phyloP scores from a whole-genome alignment of 2,329 filamentous ascomycete genomes.

The Huntiella bhutanensis region DNA sequence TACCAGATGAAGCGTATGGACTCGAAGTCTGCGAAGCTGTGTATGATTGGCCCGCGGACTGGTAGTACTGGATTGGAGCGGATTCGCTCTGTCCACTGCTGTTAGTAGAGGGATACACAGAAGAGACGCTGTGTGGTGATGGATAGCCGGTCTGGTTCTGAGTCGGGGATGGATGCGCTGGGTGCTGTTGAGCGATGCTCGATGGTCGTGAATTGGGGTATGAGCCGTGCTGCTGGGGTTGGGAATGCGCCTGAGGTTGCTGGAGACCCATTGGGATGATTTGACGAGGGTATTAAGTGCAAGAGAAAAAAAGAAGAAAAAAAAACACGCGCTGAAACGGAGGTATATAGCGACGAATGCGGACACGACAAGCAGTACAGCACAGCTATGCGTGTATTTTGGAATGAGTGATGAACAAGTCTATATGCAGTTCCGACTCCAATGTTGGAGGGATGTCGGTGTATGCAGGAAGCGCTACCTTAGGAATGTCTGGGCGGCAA shows the following conservation, averaged over 20 bases:
- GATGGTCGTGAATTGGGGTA: slow-evolving; percentile 47
- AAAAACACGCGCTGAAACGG: background rate
- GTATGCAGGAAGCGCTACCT: background rate
- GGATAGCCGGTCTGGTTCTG: slow-evolving; percentile 50
- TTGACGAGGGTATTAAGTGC: background rate
- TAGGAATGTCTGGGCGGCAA: too few species aligned
- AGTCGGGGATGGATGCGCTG: slow-evolving; percentile 31
- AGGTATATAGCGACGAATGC: background rate
- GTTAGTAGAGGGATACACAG: slow-evolving; percentile 36
- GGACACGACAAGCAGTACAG: background rate
- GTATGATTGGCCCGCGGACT: slow-evolving; percentile 58
- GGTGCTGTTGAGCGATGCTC: slow-evolving; percentile 56
- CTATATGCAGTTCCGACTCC: too few species aligned
- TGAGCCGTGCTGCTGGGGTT: slow-evolving; percentile 49
- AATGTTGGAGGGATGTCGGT: background rate
- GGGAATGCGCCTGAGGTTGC: slow-evolving; percentile 22
- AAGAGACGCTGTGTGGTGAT: slow-evolving; percentile 41
- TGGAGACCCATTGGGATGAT: slow-evolving; percentile 33
- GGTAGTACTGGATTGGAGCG: slow-evolving; percentile 49
- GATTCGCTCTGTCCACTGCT: slow-evolving; percentile 42
- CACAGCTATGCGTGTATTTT: background rate
- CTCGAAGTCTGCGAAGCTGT: slow-evolving; percentile 63
- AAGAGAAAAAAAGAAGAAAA: too few species aligned
- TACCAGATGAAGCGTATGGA: slow-evolving; percentile 76
- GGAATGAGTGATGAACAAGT: background rate